phyloP scores from a whole-genome alignment of 1,284 basidiomycete genomes.

The Fistulinella staudtii region DNA sequence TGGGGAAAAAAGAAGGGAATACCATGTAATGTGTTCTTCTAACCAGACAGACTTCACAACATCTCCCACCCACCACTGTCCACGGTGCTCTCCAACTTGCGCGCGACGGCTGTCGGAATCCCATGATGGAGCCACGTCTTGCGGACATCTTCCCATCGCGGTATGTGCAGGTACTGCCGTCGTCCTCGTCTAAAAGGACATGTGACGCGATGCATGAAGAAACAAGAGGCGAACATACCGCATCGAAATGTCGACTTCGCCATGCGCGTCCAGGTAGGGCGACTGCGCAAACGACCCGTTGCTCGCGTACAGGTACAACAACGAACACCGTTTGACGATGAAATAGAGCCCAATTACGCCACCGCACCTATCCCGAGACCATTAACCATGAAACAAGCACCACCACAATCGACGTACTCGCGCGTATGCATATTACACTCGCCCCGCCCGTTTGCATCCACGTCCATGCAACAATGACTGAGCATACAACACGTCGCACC shows the following conservation, averaged over 20 bases:
- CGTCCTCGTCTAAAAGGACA: conserved; percentile 63
- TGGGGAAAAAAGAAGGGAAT: too few relatives aligned
- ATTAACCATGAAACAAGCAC: neutral
- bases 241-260: conserved; percentile 91
- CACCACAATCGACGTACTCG: conserved; percentile 71
- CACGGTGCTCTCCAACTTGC: conserved; percentile 85
- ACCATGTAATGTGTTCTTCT: too few relatives aligned
- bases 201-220: neutral
- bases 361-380: conserved; percentile 42
- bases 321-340: conserved; percentile 87
- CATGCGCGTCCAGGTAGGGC: conserved; percentile 93
- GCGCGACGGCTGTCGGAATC: conserved; percentile 86
- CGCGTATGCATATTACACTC: conserved; percentile 96
- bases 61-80: conserved; percentile 94
- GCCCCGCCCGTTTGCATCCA: conserved; percentile 58
- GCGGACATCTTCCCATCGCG: conserved; percentile 89
- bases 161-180: conserved; percentile 82
- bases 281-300: conserved; percentile 87
- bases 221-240: conserved; percentile 48
- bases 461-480: conserved; percentile 87
- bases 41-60: conserved; percentile 41
- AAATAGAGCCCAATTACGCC: conserved; percentile 89
- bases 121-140: conserved; percentile 88
- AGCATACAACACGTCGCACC: conserved; percentile 88
- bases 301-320: conserved; percentile 88